These are phyloP conservation scores for Amaranthus cruentus DNA, from an alignment of 148 eudicot genomes.

Conservation along the genomic window DNA sequence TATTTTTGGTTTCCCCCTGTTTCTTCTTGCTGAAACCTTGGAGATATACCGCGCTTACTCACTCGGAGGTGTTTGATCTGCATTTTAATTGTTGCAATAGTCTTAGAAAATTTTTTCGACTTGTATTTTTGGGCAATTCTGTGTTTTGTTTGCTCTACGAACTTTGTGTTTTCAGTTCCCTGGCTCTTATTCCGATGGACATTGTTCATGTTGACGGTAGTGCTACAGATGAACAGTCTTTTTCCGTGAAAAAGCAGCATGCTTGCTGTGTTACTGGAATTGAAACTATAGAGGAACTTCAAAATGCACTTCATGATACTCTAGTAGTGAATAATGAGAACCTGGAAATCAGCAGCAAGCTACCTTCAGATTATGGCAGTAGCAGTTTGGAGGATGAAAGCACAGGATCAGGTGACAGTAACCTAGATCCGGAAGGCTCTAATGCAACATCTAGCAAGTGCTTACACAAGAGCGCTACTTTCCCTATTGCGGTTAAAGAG, in stretches of 20 bases:
- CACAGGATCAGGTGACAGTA: slow-evolving; percentile 18
- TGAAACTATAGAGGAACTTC: slow-evolving; percentile 39
- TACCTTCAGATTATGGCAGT: slow-evolving; percentile 21
- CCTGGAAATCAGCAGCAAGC: slow-evolving; percentile 11
- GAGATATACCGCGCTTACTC: slow-evolving; percentile 10
- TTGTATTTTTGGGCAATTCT: neutral
- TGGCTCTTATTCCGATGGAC: slow-evolving; percentile 40
- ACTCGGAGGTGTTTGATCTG: slow-evolving; percentile 16
- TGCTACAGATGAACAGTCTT: slow-evolving; percentile 19
- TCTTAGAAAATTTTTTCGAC: slow-evolving; percentile 3
- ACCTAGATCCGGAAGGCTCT: slow-evolving; percentile 5
- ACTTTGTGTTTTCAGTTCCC: slow-evolving; percentile 11
- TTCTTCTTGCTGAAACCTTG: slow-evolving; percentile 11
- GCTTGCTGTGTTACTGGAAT: slow-evolving; percentile 15
- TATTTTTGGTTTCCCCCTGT: slow-evolving; percentile 12
- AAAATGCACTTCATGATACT: slow-evolving; percentile 28
- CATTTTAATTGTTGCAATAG: neutral
- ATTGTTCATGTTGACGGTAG: slow-evolving; percentile 21
- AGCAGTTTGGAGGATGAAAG: slow-evolving; percentile 29
- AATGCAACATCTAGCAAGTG: slow-evolving; percentile 32
- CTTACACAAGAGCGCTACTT: slow-evolving; percentile 41
- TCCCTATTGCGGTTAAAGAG: slow-evolving; percentile 28
- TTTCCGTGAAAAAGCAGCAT: slow-evolving; percentile 17
- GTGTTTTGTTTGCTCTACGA: slow-evolving; percentile 4
- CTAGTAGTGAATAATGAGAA: slow-evolving; percentile 34